Conservation (phyloP, 345 rosid genomes). For the Cardamine occulta region DNA sequence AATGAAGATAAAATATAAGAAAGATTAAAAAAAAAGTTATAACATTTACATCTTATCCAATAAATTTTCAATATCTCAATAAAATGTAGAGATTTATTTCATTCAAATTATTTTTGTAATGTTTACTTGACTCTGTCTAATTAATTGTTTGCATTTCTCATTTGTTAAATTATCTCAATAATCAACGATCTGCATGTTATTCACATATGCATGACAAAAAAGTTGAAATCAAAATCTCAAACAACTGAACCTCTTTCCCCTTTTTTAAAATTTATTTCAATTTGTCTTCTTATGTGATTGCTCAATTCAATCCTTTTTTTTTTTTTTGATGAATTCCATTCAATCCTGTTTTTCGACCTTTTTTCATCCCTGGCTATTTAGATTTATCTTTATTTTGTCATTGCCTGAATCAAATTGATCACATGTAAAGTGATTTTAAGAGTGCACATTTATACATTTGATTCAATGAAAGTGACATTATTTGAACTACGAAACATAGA, state of each 20-base stretch:
- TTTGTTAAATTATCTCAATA: background rate
- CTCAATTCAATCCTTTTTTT: background rate
- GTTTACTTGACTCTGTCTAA: background rate
- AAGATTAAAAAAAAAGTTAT: background rate
- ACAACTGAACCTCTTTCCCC: background rate
- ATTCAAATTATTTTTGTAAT: background rate
- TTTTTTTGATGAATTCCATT: background rate
- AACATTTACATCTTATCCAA: background rate
- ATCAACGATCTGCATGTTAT: background rate
- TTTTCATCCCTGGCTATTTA: background rate
- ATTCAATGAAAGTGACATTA: background rate
- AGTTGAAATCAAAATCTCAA: background rate
- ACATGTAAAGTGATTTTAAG: too few relatives aligned
- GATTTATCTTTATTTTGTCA: background rate
- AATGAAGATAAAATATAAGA: background rate
- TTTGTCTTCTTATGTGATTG: background rate
- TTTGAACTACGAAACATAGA: too few relatives aligned
- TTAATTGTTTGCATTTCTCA: background rate
- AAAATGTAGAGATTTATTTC: background rate
- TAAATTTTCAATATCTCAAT: background rate
- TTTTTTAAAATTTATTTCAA: background rate
- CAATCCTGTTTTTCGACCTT: background rate
- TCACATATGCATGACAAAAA: background rate
- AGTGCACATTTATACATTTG: background rate
- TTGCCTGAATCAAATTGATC: too few relatives aligned